A percentile compares a stretch with the other conserved stretches of the same genome.
Evolutionary conservation across 2,329 filamentous ascomycete genomes (phyloP).

Genomic region (Cercospora sp.): DNA sequence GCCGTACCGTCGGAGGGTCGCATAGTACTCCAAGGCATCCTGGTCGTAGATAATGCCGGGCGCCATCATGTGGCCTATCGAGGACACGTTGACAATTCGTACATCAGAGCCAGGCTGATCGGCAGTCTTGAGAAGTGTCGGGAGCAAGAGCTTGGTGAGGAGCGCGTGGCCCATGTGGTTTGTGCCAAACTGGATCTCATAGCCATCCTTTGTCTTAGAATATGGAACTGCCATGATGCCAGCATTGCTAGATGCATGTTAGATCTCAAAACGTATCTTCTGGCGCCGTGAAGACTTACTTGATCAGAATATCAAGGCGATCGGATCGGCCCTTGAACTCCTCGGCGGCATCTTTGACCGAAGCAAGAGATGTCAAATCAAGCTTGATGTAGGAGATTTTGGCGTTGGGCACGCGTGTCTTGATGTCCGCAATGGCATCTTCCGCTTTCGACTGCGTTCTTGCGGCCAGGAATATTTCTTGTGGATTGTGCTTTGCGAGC

Average conservation of each 20-base stretch:
- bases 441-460: conserved; percentile 47
- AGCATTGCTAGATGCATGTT: conserved; percentile 23
- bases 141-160: conserved; percentile 49
- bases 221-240: conserved; percentile 45
- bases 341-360: conserved; percentile 49
- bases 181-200: conserved; percentile 54
- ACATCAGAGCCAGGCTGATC: conserved; percentile 43
- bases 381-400: conserved; percentile 49
- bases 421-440: conserved; percentile 45
- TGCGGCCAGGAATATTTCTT: conserved; percentile 51
- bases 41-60: conserved; percentile 42
- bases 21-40: conserved; percentile 35
- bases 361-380: conserved; percentile 55
- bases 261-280: too few relatives aligned
- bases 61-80: conserved; percentile 33
- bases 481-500: conserved; percentile 49
- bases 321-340: conserved; percentile 40
- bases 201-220: conserved; percentile 49
- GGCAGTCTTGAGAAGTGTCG: conserved; percentile 45
- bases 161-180: conserved; percentile 55
- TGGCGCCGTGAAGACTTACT: conserved; percentile 26
- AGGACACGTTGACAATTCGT: conserved; percentile 49
- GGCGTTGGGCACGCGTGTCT: conserved; percentile 39
- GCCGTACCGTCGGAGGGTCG: conserved; percentile 55
- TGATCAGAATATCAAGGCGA: conserved; percentile 41